Evolutionary conservation across 345 rosid species (phyloP).

Genomic region (Geranium rotundifolium): DNA sequence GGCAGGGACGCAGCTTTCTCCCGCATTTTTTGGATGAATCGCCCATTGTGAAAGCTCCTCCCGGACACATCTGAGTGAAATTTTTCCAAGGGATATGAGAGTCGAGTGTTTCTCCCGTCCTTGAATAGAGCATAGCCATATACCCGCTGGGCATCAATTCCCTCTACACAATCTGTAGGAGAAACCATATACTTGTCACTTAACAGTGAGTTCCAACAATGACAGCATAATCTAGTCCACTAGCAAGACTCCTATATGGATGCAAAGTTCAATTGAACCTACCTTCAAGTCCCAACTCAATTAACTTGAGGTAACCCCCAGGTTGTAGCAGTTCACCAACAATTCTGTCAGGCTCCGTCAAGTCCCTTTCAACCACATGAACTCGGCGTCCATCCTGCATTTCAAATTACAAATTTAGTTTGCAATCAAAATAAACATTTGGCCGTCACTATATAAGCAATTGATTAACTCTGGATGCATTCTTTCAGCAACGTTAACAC

Average conservation of each 20-base stretch:
- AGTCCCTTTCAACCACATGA: slow-evolving; percentile 6
- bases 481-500: too few species aligned
- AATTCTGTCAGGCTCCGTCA: slow-evolving; percentile 4
- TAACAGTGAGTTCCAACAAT: not conserved
- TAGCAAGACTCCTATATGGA: too few species aligned
- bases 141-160: slow-evolving; percentile 6
- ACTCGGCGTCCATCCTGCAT: slow-evolving; percentile 8
- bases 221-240: not conserved
- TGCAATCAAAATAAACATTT: not conserved
- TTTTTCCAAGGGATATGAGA: slow-evolving; percentile 5
- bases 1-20: slow-evolving; percentile 1
- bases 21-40: slow-evolving; percentile 10
- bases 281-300: slow-evolving; percentile 22
- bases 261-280: not conserved
- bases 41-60: slow-evolving; percentile 11
- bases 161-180: slow-evolving; percentile 8
- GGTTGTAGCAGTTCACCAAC: slow-evolving; percentile 19
- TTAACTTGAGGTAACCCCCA: slow-evolving; percentile 18
- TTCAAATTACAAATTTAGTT: too few species aligned
- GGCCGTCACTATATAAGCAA: too few species aligned
- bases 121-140: slow-evolving; percentile 1
- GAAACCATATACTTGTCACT: not conserved
- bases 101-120: not conserved
- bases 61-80: slow-evolving; percentile 6
- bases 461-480: too few species aligned